A percentile compares a stretch with the other conserved stretches of the same genome.
phyloP scores from a whole-genome alignment of 208 protist species.

The Tritrichomonas musculus region DNA sequence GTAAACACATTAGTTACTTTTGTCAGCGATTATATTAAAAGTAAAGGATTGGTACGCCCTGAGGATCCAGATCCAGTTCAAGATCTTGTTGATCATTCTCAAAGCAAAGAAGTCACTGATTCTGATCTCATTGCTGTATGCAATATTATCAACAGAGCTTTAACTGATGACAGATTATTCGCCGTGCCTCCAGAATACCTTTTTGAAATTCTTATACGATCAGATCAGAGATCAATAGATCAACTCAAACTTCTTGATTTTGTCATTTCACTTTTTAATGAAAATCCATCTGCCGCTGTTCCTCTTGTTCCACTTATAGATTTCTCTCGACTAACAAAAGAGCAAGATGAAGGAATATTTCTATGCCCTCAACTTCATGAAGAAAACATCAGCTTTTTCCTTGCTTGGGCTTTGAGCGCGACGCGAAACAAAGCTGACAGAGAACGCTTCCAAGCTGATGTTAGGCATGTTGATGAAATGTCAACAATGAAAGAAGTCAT shows the following conservation, averaged over 20 bases:
- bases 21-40: neutral
- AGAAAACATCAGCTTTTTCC: neutral
- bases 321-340: conserved; percentile 6
- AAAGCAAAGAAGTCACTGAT: neutral
- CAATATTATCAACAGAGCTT: neutral
- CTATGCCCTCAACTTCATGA: neutral
- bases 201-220: neutral
- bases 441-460: no score
- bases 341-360: neutral
- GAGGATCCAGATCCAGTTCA: neutral
- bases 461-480: no score
- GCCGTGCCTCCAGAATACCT: neutral
- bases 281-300: neutral
- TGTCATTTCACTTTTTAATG: neutral
- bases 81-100: neutral
- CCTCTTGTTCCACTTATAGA: neutral
- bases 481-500: no score
- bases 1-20: neutral
- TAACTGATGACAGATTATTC: neutral
- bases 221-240: neutral
- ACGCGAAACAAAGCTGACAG: neutral
- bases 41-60: neutral
- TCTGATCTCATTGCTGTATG: neutral
- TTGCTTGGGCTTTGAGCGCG: neutral
- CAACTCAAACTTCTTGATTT: neutral